Evolutionary conservation across 495 filamentous ascomycete genomes (phyloP), one percentile per base, ranked within the genome.

Genomic region (Endocarpon pusillum): DNA sequence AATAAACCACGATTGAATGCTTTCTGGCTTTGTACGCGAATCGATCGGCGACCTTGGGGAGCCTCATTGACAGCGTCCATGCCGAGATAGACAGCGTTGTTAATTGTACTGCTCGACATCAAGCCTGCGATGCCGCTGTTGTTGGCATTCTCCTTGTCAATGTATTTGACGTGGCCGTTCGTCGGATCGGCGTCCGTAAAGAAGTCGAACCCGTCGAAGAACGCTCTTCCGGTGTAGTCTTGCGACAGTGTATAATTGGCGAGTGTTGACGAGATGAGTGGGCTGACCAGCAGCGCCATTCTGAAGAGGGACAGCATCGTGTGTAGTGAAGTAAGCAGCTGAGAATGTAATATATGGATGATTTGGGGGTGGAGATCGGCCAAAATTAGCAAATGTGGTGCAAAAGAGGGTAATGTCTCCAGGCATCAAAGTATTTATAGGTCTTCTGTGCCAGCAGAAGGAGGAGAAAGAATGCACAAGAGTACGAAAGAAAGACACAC

Each of bases 1-100:
- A 75, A 67, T 32, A 76, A 60, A 3, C 68, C 69, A 18, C 53
- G 48, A 27, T 56, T 53, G 45, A 68, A 76, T 26, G 64, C 56
- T 18, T 53, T 52, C 33, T 61, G 67, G 43, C 63, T 66, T 21
- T 59, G 53, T 4, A 76, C 50, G 11, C 69, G 67, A 25, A 73
- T 62, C 3, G 62, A 69, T 32, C 60, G 53, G 18, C 71, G 69
- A 25, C 71, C 70, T 1, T 73, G 68, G 3, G 67, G 62, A 12
- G 34, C 37, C 19, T 51, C 44, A 28, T 38, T 41, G 14, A 36
- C 41, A 31, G 51, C 37, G 39, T 63, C 60, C 10, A 61, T 58
- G 26, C 60, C 60, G 19, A 63, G 57, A 34, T 63, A 62, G 28
- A 57, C 49, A 5, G 49, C 56, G 37, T 54, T 45, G 25, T 57